Percentiles rank a stretch among this genome's conserved stretches.
phyloP scores from a whole-genome alignment of 208 protist genomes.

The Trypanosoma cruzi region DNA sequence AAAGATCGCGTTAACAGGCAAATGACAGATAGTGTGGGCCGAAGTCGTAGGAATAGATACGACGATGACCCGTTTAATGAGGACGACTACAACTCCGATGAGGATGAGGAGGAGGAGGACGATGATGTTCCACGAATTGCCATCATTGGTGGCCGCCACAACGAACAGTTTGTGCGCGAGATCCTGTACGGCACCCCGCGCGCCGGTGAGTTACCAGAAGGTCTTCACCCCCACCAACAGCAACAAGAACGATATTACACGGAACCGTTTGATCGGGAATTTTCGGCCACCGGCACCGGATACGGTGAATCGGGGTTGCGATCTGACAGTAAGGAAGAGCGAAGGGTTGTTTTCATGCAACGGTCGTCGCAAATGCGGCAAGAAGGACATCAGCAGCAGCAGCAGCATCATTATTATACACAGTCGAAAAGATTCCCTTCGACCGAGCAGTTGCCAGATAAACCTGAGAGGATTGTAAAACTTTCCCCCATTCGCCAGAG shows the following conservation, averaged over 20 bases:
- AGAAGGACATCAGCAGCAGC: no score
- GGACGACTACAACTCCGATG: conserved; percentile 36
- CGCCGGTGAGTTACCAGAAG: conserved; percentile 23
- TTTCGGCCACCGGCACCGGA: background rate
- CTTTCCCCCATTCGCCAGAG: background rate
- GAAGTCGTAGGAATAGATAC: background rate
- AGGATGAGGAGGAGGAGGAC: conserved; percentile 65
- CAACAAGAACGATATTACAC: background rate
- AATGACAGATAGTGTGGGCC: background rate
- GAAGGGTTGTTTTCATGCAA: no score
- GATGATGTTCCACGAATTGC: conserved; percentile 80
- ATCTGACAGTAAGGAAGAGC: background rate
- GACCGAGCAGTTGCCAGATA: background rate
- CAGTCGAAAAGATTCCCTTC: background rate
- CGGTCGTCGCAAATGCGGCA: background rate
- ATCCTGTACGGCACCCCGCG: conserved; percentile 69
- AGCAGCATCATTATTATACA: background rate
- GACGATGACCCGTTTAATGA: conserved; percentile 8
- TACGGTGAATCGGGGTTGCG: background rate
- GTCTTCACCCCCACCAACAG: conserved; percentile 2
- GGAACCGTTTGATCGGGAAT: background rate
- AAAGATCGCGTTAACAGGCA: background rate
- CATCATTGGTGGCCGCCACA: conserved; percentile 56
- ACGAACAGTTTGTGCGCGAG: conserved; percentile 49
- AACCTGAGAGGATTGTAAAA: background rate